Conservation (phyloP, 345 rosid genomes). For the Reutealis trisperma region DNA sequence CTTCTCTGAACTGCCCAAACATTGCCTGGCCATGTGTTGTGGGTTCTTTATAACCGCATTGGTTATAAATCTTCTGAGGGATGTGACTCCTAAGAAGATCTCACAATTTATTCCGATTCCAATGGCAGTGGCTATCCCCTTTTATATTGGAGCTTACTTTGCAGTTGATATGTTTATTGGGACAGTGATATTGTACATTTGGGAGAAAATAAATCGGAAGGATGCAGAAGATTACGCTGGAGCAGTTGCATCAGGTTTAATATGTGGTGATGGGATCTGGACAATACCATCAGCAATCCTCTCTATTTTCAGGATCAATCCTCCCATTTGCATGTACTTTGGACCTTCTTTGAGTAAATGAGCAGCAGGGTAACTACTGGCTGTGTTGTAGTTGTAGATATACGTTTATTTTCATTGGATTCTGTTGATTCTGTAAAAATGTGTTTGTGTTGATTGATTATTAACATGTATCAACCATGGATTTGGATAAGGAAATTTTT, state of each 20-base stretch:
- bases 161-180: constrained; percentile 89
- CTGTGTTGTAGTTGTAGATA: constrained; percentile 17
- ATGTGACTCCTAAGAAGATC: constrained; percentile 59
- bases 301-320: constrained; percentile 78
- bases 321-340: constrained; percentile 93
- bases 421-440: constrained; percentile 21
- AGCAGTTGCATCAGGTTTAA: constrained; percentile 88
- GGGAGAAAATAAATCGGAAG: constrained; percentile 70
- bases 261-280: constrained; percentile 94
- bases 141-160: constrained; percentile 91
- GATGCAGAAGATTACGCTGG: constrained; percentile 75
- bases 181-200: constrained; percentile 64
- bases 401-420: constrained; percentile 7
- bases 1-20: constrained; percentile 75
- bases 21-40: constrained; percentile 70
- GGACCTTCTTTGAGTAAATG: constrained; percentile 58
- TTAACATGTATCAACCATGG: neutral
- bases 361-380: constrained; percentile 13
- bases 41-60: constrained; percentile 72
- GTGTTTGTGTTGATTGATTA: constrained; percentile 6
- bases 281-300: constrained; percentile 88
- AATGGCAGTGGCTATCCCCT: constrained; percentile 91
- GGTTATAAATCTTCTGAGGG: constrained; percentile 64
- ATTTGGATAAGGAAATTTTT: neutral
- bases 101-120: constrained; percentile 86